These are phyloP conservation scores for Globisporangium parvum DNA, from an alignment of 352 stramenopile species.

Conservation along the genomic window DNA sequence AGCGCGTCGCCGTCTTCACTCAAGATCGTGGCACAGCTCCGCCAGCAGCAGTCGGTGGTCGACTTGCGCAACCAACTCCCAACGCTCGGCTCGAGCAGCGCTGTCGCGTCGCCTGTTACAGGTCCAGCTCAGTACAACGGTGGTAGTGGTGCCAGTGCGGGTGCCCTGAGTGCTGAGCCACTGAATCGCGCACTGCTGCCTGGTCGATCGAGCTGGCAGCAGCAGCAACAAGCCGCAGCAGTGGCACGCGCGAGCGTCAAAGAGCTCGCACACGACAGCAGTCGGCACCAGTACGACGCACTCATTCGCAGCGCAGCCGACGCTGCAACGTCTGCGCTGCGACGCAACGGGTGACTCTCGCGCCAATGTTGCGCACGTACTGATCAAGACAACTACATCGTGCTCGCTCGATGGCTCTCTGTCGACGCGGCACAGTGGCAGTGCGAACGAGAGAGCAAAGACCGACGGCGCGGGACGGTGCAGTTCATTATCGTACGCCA, in stretches of 20 bases:
- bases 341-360: neutral
- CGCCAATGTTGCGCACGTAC: too few relatives aligned
- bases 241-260: constrained; percentile 6
- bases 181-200: neutral
- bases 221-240: neutral
- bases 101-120: neutral
- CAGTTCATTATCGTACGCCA: neutral
- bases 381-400: neutral
- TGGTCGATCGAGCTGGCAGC: neutral
- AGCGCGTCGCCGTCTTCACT: neutral
- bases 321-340: constrained; percentile 1
- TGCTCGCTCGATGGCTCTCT: neutral
- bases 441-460: neutral
- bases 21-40: neutral
- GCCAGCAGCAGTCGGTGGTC: constrained; percentile 3
- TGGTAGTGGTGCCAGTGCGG: too few relatives aligned
- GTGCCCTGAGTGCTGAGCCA: neutral
- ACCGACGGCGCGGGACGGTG: neutral
- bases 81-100: neutral
- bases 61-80: constrained; percentile 1
- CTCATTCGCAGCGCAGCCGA: constrained; percentile 9
- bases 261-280: constrained; percentile 6
- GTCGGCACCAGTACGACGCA: constrained; percentile 8
- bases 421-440: neutral
- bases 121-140: too few relatives aligned